Evolutionary conservation across 768 basidiomycete genomes (phyloP), one percentile per base, ranked within the genome.

Genomic region (Lactarius hatsudake): DNA sequence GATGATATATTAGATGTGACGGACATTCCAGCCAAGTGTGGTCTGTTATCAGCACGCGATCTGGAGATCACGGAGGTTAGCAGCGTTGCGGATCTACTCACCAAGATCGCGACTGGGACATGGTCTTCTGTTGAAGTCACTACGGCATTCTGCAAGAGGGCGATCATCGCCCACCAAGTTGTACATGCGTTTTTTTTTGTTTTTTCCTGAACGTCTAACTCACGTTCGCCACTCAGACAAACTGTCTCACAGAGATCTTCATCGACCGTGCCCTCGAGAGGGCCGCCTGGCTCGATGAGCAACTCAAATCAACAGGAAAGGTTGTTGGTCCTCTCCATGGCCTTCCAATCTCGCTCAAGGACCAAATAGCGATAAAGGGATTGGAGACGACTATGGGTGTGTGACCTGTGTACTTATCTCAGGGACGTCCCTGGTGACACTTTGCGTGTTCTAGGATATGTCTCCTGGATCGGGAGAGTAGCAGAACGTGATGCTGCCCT

Each of bases 111-210:
- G 17, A 76, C 71, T 0, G 81, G 80, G 3, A 74, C 78, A 55
- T 91, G 86, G 87, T 81, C 88, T 0, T 79, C 88, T 2, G 83
- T 90, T 1, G 77, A 79, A 36, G 82, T 82, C 30, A 78, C 78
- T 7, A 76, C 72, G 5, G 81, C 82, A 10, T 84, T 79, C 75
- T 78, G 76, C 75, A 82, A 83, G 71, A 76, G 84, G 26, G 83
- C 84, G 2, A 75, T 80, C 58, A 75, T 84, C 60, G 84, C 84
- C 3, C 82, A 85, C 10, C 82, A 83, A 69, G 71, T 83, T 32
- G 81, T 81, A 59, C 67, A 80, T 60, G 20, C 51, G 7, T 58
- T 42, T 36, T 56, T 23, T 36, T 34, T 36, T 54, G 7, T 48
- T 20, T 38, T 48, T 67, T 45, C 17, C 42, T 30, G 28, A 9